These are phyloP conservation scores for Fusarium beomiforme DNA, from an alignment of 2,329 filamentous ascomycete species.

Conservation along the genomic window DNA sequence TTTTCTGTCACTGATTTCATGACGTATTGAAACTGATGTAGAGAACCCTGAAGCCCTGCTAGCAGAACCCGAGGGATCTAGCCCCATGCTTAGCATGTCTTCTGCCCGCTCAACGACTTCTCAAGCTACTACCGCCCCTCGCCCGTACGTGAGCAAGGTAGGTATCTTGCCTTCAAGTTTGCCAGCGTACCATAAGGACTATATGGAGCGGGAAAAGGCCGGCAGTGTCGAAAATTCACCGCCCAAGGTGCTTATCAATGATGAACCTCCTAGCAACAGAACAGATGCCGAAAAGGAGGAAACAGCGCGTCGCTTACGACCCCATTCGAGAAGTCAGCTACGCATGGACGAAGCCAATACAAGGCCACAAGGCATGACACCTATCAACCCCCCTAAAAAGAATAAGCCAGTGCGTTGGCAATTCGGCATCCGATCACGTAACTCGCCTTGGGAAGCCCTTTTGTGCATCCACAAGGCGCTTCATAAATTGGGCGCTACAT, in stretches of 20 bases:
- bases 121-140: conserved; percentile 57
- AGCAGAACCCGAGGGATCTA: conserved; percentile 53
- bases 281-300: conserved; percentile 83
- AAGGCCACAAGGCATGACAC: conserved; percentile 70
- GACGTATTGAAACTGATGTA: conserved; percentile 45
- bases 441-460: conserved; percentile 93
- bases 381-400: conserved; percentile 73
- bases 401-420: conserved; percentile 91
- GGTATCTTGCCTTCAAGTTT: conserved; percentile 92
- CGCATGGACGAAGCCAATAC: conserved; percentile 72
- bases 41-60: conserved; percentile 49
- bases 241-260: conserved; percentile 55
- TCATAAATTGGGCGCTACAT: conserved; percentile 86
- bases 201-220: conserved; percentile 77
- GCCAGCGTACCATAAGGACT: conserved; percentile 89
- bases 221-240: conserved; percentile 58
- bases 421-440: conserved; percentile 94
- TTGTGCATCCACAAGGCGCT: conserved; percentile 95
- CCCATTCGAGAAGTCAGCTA: conserved; percentile 78
- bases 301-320: conserved; percentile 82
- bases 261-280: conserved; percentile 61
- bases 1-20: background rate
- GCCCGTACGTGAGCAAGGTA: conserved; percentile 82
- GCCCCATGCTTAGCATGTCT: conserved; percentile 64
- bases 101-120: conserved; percentile 65